Percentiles rank a stretch among this genome's conserved stretches.
phyloP scores from a whole-genome alignment of 1,284 basidiomycete species.

The Mycena sp. region DNA sequence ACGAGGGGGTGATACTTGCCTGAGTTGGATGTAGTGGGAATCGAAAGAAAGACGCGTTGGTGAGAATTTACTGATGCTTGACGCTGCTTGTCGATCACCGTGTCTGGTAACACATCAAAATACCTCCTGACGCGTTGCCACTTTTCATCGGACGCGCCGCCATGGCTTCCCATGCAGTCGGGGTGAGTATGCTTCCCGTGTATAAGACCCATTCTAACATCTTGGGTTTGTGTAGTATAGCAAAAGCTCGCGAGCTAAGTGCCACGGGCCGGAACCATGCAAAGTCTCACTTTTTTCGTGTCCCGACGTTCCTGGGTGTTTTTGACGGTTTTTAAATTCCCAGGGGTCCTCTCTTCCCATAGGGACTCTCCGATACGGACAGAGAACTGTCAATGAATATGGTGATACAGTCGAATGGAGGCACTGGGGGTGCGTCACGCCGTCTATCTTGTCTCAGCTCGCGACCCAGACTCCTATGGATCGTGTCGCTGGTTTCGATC shows the following conservation, averaged over 20 bases:
- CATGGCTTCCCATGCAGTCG: conserved; percentile 11
- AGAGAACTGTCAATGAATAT: conserved; percentile 51
- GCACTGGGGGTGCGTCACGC: conserved; percentile 82
- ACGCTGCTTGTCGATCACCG: conserved; percentile 4
- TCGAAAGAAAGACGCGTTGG: background rate
- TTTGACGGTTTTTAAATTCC: conserved; percentile 2
- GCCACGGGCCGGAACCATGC: conserved; percentile 69
- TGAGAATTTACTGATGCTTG: background rate
- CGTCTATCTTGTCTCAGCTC: conserved; percentile 60
- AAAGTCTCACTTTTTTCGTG: conserved; percentile 41
- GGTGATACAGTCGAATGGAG: conserved; percentile 76
- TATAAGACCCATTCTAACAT: background rate
- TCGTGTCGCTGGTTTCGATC: conserved; percentile 57
- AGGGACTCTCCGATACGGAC: conserved; percentile 72
- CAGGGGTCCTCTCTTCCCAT: conserved; percentile 59
- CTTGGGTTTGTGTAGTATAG: conserved; percentile 60
- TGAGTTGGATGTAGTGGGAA: no score
- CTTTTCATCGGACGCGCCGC: background rate
- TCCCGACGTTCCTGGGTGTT: background rate
- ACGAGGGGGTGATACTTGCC: no score
- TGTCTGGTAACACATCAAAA: background rate
- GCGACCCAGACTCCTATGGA: conserved; percentile 54
- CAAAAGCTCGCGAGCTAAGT: conserved; percentile 72
- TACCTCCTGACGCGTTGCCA: background rate
- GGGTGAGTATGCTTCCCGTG: background rate